These are phyloP conservation scores for Blechomonas ayalai DNA, from an alignment of 208 protist species.

Conservation along the genomic window DNA sequence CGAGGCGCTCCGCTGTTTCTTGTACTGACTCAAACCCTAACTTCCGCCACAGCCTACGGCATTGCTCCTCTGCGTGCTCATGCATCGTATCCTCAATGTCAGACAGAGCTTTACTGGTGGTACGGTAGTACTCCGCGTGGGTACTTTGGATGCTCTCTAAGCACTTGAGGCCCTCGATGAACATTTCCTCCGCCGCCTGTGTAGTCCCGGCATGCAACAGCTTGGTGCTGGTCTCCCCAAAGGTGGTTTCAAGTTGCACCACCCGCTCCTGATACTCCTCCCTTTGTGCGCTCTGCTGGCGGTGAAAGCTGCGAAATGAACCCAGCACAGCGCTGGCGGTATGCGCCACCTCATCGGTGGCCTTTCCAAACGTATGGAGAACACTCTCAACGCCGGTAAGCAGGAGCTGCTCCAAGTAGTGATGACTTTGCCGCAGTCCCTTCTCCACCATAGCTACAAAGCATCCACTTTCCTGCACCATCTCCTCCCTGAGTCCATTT, in stretches of 20 bases:
- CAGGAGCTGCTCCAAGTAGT: constrained; percentile 28
- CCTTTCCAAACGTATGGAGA: constrained; percentile 42
- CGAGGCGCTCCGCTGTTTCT: constrained; percentile 14
- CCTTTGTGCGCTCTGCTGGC: constrained; percentile 36
- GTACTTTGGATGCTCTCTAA: constrained; percentile 49
- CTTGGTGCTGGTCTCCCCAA: constrained; percentile 18
- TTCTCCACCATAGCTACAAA: constrained; percentile 34
- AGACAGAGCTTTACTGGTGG: constrained; percentile 24
- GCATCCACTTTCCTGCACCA: constrained; percentile 52
- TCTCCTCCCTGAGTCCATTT: constrained; percentile 5
- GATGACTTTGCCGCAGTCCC: constrained; percentile 29
- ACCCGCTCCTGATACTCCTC: constrained; percentile 61
- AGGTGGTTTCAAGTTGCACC: constrained; percentile 36
- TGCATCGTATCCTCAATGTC: constrained; percentile 10
- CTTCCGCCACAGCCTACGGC: constrained; percentile 11
- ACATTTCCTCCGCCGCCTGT: constrained; percentile 44
- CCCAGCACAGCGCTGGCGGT: constrained; percentile 25
- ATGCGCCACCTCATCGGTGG: constrained; percentile 39
- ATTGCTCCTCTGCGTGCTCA: constrained; percentile 11
- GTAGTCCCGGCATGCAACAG: constrained; percentile 39
- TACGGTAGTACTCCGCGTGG: constrained; percentile 49
- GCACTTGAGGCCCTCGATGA: constrained; percentile 37
- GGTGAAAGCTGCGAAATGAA: constrained; percentile 43
- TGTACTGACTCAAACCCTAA: constrained; percentile 29
- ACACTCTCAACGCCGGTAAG: constrained; percentile 37